Evolutionary conservation across 805 yeast genomes (phyloP).

Genomic region (Saturnispora zaruensis): DNA sequence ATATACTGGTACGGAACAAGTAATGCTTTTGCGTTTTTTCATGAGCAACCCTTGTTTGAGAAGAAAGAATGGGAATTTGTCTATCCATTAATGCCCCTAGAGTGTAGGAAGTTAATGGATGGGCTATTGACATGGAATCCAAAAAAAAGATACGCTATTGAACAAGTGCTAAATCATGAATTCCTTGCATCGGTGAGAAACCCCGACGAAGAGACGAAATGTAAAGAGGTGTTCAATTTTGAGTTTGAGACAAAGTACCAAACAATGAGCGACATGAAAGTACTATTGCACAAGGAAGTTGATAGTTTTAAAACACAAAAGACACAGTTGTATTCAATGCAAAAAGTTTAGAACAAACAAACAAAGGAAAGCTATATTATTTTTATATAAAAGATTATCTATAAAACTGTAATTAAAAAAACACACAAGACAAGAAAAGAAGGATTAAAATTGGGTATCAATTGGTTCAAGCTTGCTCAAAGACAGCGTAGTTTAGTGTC

Average conservation of each 20-base stretch:
- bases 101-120: conserved; percentile 40
- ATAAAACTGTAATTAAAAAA: neutral
- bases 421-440: neutral
- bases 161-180: conserved; percentile 47
- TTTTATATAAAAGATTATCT: neutral
- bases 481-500: neutral
- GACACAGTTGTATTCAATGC: neutral
- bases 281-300: conserved; percentile 45
- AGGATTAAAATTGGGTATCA: neutral
- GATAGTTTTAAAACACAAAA: conserved; percentile 35
- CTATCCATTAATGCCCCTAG: conserved; percentile 49
- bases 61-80: conserved; percentile 41
- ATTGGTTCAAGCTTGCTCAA: neutral
- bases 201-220: conserved; percentile 44
- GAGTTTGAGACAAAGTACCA: conserved; percentile 46
- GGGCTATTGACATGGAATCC: conserved; percentile 60
- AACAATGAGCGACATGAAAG: conserved; percentile 38
- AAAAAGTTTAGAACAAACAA: conserved; percentile 8
- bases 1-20: conserved; percentile 37
- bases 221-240: conserved; percentile 50
- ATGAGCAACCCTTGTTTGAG: conserved; percentile 36
- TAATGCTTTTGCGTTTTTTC: conserved; percentile 38
- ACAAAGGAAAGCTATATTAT: neutral
- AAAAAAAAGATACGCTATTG: conserved; percentile 43
- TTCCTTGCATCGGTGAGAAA: conserved; percentile 49